Base-by-base conservation (phyloP, 331 rosid genomes). In the Acacia pycnantha region DNA sequence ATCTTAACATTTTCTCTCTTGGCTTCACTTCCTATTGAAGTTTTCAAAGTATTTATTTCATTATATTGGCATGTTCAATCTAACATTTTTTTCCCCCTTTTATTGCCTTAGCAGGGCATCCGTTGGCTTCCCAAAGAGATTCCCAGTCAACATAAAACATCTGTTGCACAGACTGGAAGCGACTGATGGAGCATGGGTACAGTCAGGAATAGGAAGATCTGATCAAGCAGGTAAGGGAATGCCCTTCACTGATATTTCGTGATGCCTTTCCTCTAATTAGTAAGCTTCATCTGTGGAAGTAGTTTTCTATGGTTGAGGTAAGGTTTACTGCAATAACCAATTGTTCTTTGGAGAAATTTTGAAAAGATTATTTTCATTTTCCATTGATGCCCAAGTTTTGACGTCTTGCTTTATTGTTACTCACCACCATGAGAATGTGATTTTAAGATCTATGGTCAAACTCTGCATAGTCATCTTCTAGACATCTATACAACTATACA, bases 121-220 rank as follows among this genome's bases (percentile, higher is more conserved):
- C 26, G 3, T 59, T 87, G 90, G 90, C 9, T 82, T 85, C 66
- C 66, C 26, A 86, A 84, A 76, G 86, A 87, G 81, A 27, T 37
- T 47, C 65, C 84, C 8, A 1, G 44, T 31, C 5, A 9, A 53
- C 67, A 70, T 64, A 56, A 84, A 69, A 70, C 69, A 78, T 70
- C 71, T 84, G 81, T 19, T 35, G 81, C 64, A 47, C 73, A 59
- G 78, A 67, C 79, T 73, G 65, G 69, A 72, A 66, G 73, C 68
- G 54, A 82, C 62, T 4, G 70, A 67, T 31, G 81, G 83, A 80
- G 69, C 58, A 70, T 47, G 77, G 44, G 68, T 31, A 35, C 73
- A 47, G 54, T 74, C 31, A 21, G 77, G 77, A 68, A 79, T 46
- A 27, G 78, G 80, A 79, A 79, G 77, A 79, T 53, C 65, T 77